phyloP scores from a whole-genome alignment of 2,329 filamentous ascomycete genomes.

The Alternaria conjuncta region DNA sequence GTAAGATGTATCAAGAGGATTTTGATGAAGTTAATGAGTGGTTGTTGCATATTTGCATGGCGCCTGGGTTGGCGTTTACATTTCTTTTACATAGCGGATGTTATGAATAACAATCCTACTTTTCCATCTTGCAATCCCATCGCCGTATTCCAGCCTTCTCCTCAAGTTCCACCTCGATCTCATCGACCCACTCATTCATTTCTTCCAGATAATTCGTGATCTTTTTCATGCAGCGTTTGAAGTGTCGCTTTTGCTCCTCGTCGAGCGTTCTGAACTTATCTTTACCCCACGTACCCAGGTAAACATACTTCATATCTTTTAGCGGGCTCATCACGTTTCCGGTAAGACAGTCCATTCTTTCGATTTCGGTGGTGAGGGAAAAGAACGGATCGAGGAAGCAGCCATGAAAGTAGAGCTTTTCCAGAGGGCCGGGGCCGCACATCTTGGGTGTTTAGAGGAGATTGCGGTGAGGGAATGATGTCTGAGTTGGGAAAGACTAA shows the following conservation, averaged over 20 bases:
- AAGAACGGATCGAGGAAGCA: not conserved
- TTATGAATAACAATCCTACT: not conserved
- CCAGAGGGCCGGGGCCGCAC: not conserved
- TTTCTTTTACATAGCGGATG: not conserved
- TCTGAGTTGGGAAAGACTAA: not conserved
- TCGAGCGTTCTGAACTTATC: not conserved
- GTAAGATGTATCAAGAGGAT: conserved; percentile 11
- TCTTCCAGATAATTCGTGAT: not conserved
- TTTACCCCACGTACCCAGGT: not conserved
- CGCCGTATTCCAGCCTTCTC: not conserved
- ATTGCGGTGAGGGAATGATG: not conserved
- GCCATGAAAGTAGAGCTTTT: not conserved
- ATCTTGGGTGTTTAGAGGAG: not conserved
- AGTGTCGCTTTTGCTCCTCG: not conserved
- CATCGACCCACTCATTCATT: not conserved
- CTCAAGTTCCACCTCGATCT: not conserved
- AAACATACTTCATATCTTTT: not conserved
- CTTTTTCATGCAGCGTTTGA: not conserved
- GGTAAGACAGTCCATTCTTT: not conserved
- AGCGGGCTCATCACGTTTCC: not conserved
- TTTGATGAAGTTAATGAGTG: conserved; percentile 3
- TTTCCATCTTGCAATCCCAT: not conserved
- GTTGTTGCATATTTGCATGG: conserved; percentile 7
- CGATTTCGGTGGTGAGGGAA: not conserved
- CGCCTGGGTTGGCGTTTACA: not conserved